Evolutionary conservation across 305 asterid species (phyloP), one percentile per base, ranked within the genome.

Genomic region (Plantago coronopus): DNA sequence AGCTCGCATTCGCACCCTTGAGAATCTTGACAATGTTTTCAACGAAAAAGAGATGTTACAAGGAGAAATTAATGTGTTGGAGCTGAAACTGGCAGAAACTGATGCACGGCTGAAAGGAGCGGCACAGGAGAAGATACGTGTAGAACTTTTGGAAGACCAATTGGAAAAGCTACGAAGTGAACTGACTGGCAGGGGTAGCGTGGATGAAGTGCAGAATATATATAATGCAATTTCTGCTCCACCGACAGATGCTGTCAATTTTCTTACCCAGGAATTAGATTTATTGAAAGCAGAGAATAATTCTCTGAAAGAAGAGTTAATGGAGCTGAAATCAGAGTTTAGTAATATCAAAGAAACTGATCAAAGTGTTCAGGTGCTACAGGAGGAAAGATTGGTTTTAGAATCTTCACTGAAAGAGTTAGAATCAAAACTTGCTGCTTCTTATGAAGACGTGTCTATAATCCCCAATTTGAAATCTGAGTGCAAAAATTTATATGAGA

Each of bases 31-130:
- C 57, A 81, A 72, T 66, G 76, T 85, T 76, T 68, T 78, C 65
- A 67, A 65, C 16, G 96, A 93, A 68, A 93, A 93, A 76, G 96
- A 89, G 81, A 68, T 75, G 42, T 79, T 93, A 79, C 95, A 78
- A 82, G 85, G 86, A 59, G 90, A 93, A 81, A 83, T 93, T 54
- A 85, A 77, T 65, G 46, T 7, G 66, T 78, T 89, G 83, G 90
- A 89, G 83, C 75, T 75, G 79, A 93, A 84, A 77, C 79, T 89
- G 64, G 94, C 90, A 29, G 95, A 93, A 79, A 93, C 94, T 64
- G 97, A 85, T 81, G 90, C 85, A 34, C 81, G 82, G 23, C 84
- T 93, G 73, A 86, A 78, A 76, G 82, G 80, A 73, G 91, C 95
- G 54, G 86, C 94, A 71, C 88, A 89, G 78, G 91, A 85, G 67